Evolutionary conservation across 805 yeast genomes (phyloP).

Genomic region (Nakazawaea ernobii): DNA sequence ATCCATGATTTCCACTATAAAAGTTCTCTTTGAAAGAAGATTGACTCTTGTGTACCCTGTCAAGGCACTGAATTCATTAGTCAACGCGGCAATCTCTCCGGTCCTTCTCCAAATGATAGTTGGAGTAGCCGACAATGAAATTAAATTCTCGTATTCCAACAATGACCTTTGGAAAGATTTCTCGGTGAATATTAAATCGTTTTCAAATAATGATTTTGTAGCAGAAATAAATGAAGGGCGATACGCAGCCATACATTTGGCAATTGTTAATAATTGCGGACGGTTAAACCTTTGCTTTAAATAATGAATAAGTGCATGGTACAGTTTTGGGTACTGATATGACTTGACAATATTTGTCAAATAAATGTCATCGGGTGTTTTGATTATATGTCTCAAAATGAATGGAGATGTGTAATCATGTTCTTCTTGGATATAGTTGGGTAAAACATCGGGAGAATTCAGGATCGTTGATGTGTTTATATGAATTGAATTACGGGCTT

Average conservation of each 20-base stretch:
- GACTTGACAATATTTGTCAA: slow-evolving; percentile 36
- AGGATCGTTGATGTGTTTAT: neutral
- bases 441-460: slow-evolving; percentile 17
- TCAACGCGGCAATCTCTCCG: slow-evolving; percentile 76
- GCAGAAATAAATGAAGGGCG: slow-evolving; percentile 76
- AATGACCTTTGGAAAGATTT: slow-evolving; percentile 51
- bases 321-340: slow-evolving; percentile 58
- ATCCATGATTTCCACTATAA: slow-evolving; percentile 79
- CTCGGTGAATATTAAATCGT: slow-evolving; percentile 61
- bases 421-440: slow-evolving; percentile 32
- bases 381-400: slow-evolving; percentile 50
- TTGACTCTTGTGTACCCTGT: slow-evolving; percentile 59
- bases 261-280: slow-evolving; percentile 33
- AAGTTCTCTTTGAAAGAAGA: slow-evolving; percentile 52
- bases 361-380: slow-evolving; percentile 43
- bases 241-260: slow-evolving; percentile 57
- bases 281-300: slow-evolving; percentile 44
- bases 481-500: slow-evolving; percentile 1
- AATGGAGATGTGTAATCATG: slow-evolving; percentile 52
- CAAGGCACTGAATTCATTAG: slow-evolving; percentile 66
- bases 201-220: slow-evolving; percentile 65
- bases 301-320: slow-evolving; percentile 54
- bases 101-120: slow-evolving; percentile 83
- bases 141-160: slow-evolving; percentile 50
- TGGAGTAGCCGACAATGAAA: slow-evolving; percentile 64